Evolutionary conservation across 2,329 filamentous ascomycete species (phyloP), one percentile per base, ranked within the genome.

Genomic region (Scedosporium boydii): DNA sequence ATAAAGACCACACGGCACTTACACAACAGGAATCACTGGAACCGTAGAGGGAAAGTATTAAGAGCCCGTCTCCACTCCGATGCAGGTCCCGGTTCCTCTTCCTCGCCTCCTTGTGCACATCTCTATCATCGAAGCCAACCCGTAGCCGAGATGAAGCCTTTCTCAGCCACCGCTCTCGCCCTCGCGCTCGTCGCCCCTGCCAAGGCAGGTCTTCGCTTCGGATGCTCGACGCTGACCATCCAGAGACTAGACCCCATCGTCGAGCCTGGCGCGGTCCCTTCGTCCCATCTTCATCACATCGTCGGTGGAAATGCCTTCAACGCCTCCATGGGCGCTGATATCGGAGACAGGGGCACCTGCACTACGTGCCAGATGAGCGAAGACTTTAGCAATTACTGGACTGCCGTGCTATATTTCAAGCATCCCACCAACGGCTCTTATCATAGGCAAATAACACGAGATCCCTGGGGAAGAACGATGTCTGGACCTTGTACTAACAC

Each of bases 201-300:
- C 44, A 10, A 48, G 44, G 44, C 44, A 23, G 59, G 46, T 9
- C 67, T 69, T 9, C 66, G 67, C 14, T 69, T 69, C 56, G 65
- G 83, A 70, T 81, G 78, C 68, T 82, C 80, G 53, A 75, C 77
- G 65, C 75, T 80, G 66, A 81, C 80, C 60, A 71, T 83, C 61
- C 66, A 70, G 62, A 66, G 68, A 53, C 64, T 69, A 6, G 68
- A 70, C 63, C 68, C 68, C 34, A 62, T 68, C 4, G 69, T 68
- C 10, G 61, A 64, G 55, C 68, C 68, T 14, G 81, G 80, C 4
- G 62, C 63, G 2, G 73, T 79, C 6, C 78, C 80, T 5, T 75
- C 80, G 4, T 69, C 71, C 18, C 82, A 85, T 70, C 75, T 82
- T 6, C 83, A 85, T 68, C 81, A 78, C 42, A 78, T 85, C 64